Evolutionary conservation across 768 basidiomycete genomes (phyloP).

Genomic region (Suillus tomentosus): DNA sequence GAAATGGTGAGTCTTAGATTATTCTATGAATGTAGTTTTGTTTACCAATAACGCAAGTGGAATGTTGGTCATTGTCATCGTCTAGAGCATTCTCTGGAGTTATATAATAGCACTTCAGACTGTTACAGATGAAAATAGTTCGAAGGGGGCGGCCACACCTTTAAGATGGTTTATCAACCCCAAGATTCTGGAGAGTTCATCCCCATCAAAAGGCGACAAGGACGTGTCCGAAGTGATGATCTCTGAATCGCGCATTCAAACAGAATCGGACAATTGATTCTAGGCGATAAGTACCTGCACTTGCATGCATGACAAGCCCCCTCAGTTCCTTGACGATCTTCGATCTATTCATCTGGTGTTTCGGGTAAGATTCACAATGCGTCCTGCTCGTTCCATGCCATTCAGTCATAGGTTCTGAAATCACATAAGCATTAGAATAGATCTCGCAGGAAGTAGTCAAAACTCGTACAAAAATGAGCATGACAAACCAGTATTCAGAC

Average conservation of each 20-base stretch:
- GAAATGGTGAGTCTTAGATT: not conserved
- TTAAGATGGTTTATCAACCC: slow-evolving; percentile 7
- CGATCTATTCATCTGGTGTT: not conserved
- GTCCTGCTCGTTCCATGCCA: slow-evolving; percentile 3
- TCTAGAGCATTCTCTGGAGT: not conserved
- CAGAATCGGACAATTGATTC: not conserved
- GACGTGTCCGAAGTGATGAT: slow-evolving; percentile 10
- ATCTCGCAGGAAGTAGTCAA: not conserved
- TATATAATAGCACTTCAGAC: not conserved
- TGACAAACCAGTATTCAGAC: slow-evolving; percentile 13
- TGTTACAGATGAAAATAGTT: not conserved
- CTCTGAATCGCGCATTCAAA: slow-evolving; percentile 4
- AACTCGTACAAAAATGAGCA: slow-evolving; percentile 1
- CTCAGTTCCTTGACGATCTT: slow-evolving; percentile 11
- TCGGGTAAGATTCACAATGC: slow-evolving; percentile 11
- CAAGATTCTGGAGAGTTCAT: slow-evolving; percentile 12
- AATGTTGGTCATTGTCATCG: slow-evolving; percentile 5
- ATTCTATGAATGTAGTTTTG: too few relatives aligned
- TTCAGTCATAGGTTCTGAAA: not conserved
- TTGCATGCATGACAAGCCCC: slow-evolving; percentile 7
- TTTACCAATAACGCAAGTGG: slow-evolving; percentile 13
- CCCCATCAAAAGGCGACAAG: slow-evolving; percentile 10
- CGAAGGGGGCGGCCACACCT: not conserved
- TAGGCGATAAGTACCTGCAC: slow-evolving; percentile 8
- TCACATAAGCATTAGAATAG: not conserved